Evolutionary conservation across 768 basidiomycete species (phyloP), one percentile per base, ranked within the genome.

Genomic region (Sistotremastrum niveocremeum): DNA sequence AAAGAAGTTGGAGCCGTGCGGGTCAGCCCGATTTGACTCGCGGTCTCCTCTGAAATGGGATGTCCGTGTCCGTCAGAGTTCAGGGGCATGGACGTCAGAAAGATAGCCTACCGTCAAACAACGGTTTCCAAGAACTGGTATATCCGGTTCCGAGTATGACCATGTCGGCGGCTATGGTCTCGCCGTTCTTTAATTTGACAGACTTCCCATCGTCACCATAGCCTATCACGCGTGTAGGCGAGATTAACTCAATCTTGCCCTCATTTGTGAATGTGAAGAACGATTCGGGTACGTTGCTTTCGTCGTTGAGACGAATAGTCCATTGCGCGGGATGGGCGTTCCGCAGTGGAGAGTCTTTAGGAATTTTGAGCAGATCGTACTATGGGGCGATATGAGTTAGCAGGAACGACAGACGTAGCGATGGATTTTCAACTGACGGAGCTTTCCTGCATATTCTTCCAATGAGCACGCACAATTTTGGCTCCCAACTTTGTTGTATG

Each of bases 91-190:
- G 5, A 3, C 9, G 12, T 38, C 12, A n/a, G 28, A 5, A 6
- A 6, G 32, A 2, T 11, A 8, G 52, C 60, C 39, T 28, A 66
- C 71, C 54, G 47, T 65, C 61, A 41, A 71, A 64, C 11, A 73
- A 56, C 2, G 52, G 38, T 20, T 50, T 30, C 79, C 79, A 82
- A 3, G 79, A 81, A 4, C 75, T 78, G 32, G 56, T 52, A 53
- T 71, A 81, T 1, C 79, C 80, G 3, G 79, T 80, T 1, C 71
- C 70, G 0, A 81, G 63, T 5, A 82, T 62, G 7, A 81, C 68
- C 0, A 63, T 61, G 31, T 71, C 61, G 1, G 75, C 73, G 6
- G 54, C 52, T 3, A 79, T n/a, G 0, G 51, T 49, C 41, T 60
- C 49, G 0, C 73, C 75, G 48, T 73, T 63, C 28, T 56, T 62